phyloP scores from a whole-genome alignment of 768 basidiomycete genomes.

The Lactarius indigo region DNA sequence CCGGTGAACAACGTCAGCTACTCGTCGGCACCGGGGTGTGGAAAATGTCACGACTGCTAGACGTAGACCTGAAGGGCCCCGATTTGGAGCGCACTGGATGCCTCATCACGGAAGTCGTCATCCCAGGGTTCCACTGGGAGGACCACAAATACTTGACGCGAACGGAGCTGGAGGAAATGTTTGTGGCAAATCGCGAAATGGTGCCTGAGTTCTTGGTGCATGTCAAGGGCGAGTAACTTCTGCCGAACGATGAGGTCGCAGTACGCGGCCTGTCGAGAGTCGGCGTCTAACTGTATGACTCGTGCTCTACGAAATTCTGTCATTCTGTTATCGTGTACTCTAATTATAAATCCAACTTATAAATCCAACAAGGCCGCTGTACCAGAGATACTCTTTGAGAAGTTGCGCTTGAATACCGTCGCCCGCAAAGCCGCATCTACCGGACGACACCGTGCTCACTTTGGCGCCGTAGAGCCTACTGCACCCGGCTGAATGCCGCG shows the following conservation, averaged over 20 bases:
- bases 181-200: slow-evolving; percentile 31
- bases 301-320: too few relatives aligned
- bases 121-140: slow-evolving; percentile 52
- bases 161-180: slow-evolving; percentile 35
- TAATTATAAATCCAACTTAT: too few relatives aligned
- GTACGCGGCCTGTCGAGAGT: background rate
- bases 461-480: too few relatives aligned
- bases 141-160: slow-evolving; percentile 46
- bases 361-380: too few relatives aligned
- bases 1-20: slow-evolving; percentile 46
- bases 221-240: slow-evolving; percentile 21
- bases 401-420: too few relatives aligned
- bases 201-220: slow-evolving; percentile 23
- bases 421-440: too few relatives aligned
- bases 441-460: too few relatives aligned
- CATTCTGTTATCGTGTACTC: too few relatives aligned
- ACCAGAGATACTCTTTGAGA: too few relatives aligned
- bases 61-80: slow-evolving; percentile 36
- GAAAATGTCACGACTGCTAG: slow-evolving; percentile 56
- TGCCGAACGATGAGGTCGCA: background rate
- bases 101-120: slow-evolving; percentile 58
- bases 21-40: slow-evolving; percentile 50
- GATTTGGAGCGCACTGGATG: slow-evolving; percentile 41
- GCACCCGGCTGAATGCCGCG: too few relatives aligned
- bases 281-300: too few relatives aligned